Base-by-base conservation (phyloP, 768 basidiomycete species). In the Serpula lacrymans region DNA sequence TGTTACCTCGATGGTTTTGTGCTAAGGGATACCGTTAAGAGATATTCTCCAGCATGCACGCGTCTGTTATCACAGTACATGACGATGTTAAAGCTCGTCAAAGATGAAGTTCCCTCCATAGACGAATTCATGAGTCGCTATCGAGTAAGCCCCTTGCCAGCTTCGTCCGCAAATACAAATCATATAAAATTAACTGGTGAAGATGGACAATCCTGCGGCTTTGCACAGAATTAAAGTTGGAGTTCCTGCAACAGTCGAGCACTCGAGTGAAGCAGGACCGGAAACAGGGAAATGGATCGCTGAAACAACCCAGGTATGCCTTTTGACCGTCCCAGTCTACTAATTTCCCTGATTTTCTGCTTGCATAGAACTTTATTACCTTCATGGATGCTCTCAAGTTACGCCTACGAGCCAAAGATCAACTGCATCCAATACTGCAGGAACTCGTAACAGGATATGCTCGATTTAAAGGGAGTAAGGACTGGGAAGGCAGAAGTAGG, bases 361-460 rank as follows among this genome's bases (percentile, higher is more conserved):
- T n/a, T 42, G 1, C 52, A n/a, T n/a, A 97, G 92, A 87, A 83
- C 59, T 99, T 98, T 48, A 98, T 99, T 50, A 98, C 95, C 0
- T 94, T 98, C 50, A 96, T 98, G 90, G 96, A 99, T 52, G 95
- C 93, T 1, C 72, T 98, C 20, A 94, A 93, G 56, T 72, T 98
- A 36, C 82, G 86, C 8, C 68, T 97, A 52, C 79, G 92, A n/a
- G 95, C 96, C 3, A 99, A 97, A 59, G 96, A 98, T 54, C 92
- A 96, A 53, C 72, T 99, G 2, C 94, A 98, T 59, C 93, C 94
- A 0, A 80, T 96, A 45, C 60, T 98, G 31, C 91, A 95, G 49
- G 96, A 95, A 50, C 79, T 99, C n/a, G 91, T 97, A 50, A 88
- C 87, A 2, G 84, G 89, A 5, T 97, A 93, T 58, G 88, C 93